Evolutionary conservation across 257 asterid species (phyloP).

Genomic region (Petunia axillaris): DNA sequence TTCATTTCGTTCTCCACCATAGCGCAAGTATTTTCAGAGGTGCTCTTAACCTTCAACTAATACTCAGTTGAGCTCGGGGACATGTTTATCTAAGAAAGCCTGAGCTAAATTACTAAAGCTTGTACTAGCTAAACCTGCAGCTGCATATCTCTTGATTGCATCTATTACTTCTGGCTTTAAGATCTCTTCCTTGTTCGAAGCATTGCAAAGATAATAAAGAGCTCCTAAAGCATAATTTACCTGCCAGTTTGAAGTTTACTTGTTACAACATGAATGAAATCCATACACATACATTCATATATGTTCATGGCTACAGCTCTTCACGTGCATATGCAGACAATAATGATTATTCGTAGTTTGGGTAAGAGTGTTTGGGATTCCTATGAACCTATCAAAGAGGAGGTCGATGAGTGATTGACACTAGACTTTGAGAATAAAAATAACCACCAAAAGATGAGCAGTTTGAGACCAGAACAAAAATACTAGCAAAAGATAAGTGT

Average conservation of each 20-base stretch:
- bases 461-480: background rate
- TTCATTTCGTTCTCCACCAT: too few relatives aligned
- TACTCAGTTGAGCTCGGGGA: slow-evolving; percentile 27
- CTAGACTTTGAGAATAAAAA: background rate
- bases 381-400: background rate
- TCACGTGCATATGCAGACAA: background rate
- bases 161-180: slow-evolving; percentile 81
- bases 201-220: slow-evolving; percentile 71
- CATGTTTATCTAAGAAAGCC: slow-evolving; percentile 73
- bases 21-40: too few relatives aligned
- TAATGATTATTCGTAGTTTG: background rate
- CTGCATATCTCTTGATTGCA: slow-evolving; percentile 69
- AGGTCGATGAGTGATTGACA: background rate
- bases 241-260: slow-evolving; percentile 40
- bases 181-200: slow-evolving; percentile 59
- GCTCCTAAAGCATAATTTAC: slow-evolving; percentile 80
- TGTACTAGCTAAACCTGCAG: slow-evolving; percentile 55
- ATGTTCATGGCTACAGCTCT: background rate
- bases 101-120: slow-evolving; percentile 78
- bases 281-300: background rate
- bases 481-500: background rate
- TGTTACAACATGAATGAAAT: background rate
- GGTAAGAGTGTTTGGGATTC: background rate
- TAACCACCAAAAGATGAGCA: background rate
- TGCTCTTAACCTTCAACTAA: too few relatives aligned